phyloP scores from a whole-genome alignment of 176 grass and related monocot genomes.

The sorghum (Sorghum bicolor) region Sorghum_bicolor_NCBIv3 NC_012872.2:58874501-58875000 shows the following conservation, averaged over 20 bases:
- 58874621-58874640: background rate
- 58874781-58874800: background rate
- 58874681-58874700: background rate
- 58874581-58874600: background rate
- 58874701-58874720: background rate
- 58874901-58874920: slow-evolving; percentile 7
- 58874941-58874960: too few species aligned
- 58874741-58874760: background rate
- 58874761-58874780: background rate
- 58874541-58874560: background rate
- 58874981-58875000: background rate
- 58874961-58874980: background rate
- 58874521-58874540: background rate
- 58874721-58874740: background rate
- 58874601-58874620: background rate
- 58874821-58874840: background rate
- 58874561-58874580: slow-evolving; percentile 11
- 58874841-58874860: background rate
- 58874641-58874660: background rate
- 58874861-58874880: background rate
- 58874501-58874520: background rate
- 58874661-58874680: background rate
- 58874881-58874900: background rate
- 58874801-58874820: background rate
- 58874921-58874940: too few species aligned